phyloP scores from a whole-genome alignment of 495 filamentous ascomycete species.

The Aspergillus kassunensis region DNA sequence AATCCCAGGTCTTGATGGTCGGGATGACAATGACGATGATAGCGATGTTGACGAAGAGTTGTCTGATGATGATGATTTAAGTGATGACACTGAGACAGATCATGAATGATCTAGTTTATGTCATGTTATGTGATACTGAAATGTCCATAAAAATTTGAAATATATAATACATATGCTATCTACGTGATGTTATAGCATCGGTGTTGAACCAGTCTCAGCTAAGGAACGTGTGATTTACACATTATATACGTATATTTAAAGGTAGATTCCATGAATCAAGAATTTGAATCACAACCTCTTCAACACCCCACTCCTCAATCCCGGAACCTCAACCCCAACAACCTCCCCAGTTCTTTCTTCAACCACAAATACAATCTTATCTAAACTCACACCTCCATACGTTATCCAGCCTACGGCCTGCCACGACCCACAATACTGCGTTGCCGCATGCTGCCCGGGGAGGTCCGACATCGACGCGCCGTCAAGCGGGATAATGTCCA shows the following conservation, averaged over 20 bases:
- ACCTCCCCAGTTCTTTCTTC: constrained; percentile 5
- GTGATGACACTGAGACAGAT: constrained; percentile 37
- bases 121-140: neutral
- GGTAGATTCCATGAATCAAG: too few species aligned
- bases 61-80: constrained; percentile 26
- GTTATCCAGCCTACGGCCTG: constrained; percentile 15
- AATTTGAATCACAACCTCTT: too few species aligned
- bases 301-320: constrained; percentile 5
- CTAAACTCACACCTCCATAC: constrained; percentile 12
- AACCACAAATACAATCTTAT: constrained; percentile 19
- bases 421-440: constrained; percentile 13
- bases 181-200: neutral
- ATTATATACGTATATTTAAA: too few species aligned
- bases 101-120: constrained; percentile 24
- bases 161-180: neutral
- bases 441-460: constrained; percentile 6
- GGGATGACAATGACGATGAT: constrained; percentile 49
- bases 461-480: constrained; percentile 14
- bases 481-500: constrained; percentile 14
- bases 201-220: neutral
- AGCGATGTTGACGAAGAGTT: constrained; percentile 30
- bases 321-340: constrained; percentile 16
- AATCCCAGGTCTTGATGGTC: constrained; percentile 66
- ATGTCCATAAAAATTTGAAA: constrained; percentile 2
- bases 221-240: too few species aligned